phyloP scores from a whole-genome alignment of 192 early-diverging fungal genomes.

The Bifiguratus adelaidae region DNA sequence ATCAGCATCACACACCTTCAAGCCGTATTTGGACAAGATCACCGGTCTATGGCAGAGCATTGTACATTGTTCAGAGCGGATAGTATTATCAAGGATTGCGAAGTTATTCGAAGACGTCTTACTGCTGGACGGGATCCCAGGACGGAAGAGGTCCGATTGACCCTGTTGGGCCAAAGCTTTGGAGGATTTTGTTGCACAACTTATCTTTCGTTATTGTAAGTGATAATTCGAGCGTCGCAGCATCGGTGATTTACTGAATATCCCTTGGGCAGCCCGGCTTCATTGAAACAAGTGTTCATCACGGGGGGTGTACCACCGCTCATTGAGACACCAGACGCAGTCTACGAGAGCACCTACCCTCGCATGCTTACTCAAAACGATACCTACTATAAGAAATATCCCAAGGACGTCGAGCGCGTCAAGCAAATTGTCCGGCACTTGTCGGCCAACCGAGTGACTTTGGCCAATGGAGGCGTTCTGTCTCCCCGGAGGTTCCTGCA shows the following conservation, averaged over 20 bases:
- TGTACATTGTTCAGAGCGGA: slow-evolving; percentile 57
- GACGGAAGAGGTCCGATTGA: slow-evolving; percentile 24
- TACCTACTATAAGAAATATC: slow-evolving; percentile 52
- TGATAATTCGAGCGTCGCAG: too few species aligned
- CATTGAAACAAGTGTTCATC: slow-evolving; percentile 49
- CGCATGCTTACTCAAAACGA: slow-evolving; percentile 48
- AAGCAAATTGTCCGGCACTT: slow-evolving; percentile 45
- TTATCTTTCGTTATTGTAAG: slow-evolving; percentile 55
- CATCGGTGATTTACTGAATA: not conserved
- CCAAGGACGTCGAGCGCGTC: slow-evolving; percentile 47
- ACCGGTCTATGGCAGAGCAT: slow-evolving; percentile 42
- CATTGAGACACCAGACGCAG: slow-evolving; percentile 43
- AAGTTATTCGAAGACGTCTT: slow-evolving; percentile 44
- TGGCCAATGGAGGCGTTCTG: slow-evolving; percentile 49
- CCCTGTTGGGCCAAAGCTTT: slow-evolving; percentile 56
- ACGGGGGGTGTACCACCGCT: slow-evolving; percentile 62
- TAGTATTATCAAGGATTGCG: slow-evolving; percentile 56
- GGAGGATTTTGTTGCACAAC: slow-evolving; percentile 62
- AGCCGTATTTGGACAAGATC: slow-evolving; percentile 24
- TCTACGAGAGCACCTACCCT: slow-evolving; percentile 46
- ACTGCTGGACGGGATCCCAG: slow-evolving; percentile 24
- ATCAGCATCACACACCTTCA: slow-evolving; percentile 38
- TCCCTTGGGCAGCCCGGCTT: slow-evolving; percentile 28
- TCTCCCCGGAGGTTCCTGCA: slow-evolving; percentile 59
- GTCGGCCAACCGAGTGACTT: slow-evolving; percentile 23